Evolutionary conservation across 1,284 basidiomycete species (phyloP).

Genomic region (Psilocybe mexicana): DNA sequence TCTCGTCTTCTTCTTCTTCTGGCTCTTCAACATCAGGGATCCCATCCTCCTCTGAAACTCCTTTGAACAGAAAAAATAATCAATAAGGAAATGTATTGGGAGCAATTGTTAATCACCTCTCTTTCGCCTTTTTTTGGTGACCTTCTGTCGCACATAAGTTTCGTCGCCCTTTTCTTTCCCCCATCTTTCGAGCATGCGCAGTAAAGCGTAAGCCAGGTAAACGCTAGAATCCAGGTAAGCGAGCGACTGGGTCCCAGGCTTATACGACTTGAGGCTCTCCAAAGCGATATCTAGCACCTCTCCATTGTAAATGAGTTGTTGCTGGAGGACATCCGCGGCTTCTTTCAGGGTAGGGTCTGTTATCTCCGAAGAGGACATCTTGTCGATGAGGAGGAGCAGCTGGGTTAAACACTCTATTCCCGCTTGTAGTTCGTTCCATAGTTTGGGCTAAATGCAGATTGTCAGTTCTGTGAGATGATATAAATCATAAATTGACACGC

Average conservation of each 20-base stretch:
- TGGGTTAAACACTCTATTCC: constrained; percentile 92
- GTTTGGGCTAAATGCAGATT: constrained; percentile 62
- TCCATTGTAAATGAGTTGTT: constrained; percentile 91
- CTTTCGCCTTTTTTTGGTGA: constrained; percentile 53
- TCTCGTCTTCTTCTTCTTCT: constrained; percentile 59
- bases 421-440: constrained; percentile 94
- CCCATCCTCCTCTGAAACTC: constrained; percentile 53
- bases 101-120: constrained; percentile 37
- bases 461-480: constrained; percentile 11
- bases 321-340: constrained; percentile 77
- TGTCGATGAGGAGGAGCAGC: constrained; percentile 81
- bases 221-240: constrained; percentile 86
- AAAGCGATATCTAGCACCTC: constrained; percentile 87
- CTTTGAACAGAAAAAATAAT: constrained; percentile 23
- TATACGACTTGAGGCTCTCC: constrained; percentile 75
- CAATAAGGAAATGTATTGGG: not conserved
- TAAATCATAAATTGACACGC: constrained; percentile 14
- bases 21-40: constrained; percentile 70
- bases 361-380: constrained; percentile 49
- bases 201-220: constrained; percentile 76
- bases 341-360: constrained; percentile 65
- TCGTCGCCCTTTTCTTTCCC: constrained; percentile 65
- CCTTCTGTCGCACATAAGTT: constrained; percentile 80
- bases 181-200: constrained; percentile 88
- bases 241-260: constrained; percentile 67